These are phyloP conservation scores for Parathielavia hyrcaniae DNA, from an alignment of 495 filamentous ascomycete species.

Conservation along the genomic window DNA sequence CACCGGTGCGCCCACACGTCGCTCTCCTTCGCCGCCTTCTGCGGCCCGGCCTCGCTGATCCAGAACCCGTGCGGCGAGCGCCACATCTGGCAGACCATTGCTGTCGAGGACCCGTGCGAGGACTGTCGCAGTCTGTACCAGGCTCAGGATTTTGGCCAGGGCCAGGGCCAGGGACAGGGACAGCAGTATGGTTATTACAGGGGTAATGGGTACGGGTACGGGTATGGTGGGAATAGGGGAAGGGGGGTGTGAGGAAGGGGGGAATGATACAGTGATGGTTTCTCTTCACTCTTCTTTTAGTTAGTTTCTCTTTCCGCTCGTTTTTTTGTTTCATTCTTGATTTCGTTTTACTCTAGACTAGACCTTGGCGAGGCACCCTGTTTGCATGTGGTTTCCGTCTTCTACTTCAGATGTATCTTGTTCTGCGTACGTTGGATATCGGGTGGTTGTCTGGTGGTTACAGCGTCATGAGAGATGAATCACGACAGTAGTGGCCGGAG, in stretches of 20 bases:
- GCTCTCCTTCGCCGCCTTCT: constrained; percentile 29
- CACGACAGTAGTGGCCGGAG: too few species aligned
- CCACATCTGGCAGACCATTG: constrained; percentile 32
- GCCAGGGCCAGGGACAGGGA: not conserved
- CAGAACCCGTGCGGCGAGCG: constrained; percentile 29
- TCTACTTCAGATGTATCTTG: too few species aligned
- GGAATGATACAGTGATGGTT: not conserved
- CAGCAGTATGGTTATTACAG: too few species aligned
- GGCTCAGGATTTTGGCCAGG: not conserved
- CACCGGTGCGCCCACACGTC: constrained; percentile 28
- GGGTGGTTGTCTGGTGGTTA: not conserved
- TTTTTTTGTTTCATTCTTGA: not conserved
- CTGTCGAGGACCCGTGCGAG: constrained; percentile 27
- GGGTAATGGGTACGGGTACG: too few species aligned
- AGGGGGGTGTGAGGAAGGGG: not conserved
- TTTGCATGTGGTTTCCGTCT: not conserved
- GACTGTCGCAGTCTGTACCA: constrained; percentile 15
- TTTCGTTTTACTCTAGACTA: not conserved
- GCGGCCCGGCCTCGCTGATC: constrained; percentile 26
- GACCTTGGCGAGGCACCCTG: too few species aligned
- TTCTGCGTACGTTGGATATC: too few species aligned
- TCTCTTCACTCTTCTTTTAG: not conserved
- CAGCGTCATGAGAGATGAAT: not conserved
- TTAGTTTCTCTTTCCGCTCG: not conserved
- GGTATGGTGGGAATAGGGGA: not conserved